These are phyloP conservation scores for Oryza brachyantha DNA, from an alignment of 176 grass and related monocot species.

Conservation along the genomic window DNA sequence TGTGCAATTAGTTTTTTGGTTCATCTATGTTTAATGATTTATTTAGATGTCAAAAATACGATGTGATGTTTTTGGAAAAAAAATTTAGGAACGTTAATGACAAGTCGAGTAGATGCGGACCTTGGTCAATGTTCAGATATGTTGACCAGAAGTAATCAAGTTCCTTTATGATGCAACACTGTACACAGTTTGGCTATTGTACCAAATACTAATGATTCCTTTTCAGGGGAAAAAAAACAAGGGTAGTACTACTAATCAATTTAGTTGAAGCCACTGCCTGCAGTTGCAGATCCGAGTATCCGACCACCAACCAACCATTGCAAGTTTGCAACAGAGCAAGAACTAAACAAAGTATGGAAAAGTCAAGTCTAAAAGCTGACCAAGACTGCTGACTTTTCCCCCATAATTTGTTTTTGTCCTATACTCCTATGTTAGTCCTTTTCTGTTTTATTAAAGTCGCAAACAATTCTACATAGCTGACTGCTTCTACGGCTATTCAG, in stretches of 20 bases:
- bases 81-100: too few species aligned
- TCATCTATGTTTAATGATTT: too few species aligned
- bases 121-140: not conserved
- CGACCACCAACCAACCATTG: not conserved
- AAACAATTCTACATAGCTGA: not conserved
- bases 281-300: conserved; percentile 2
- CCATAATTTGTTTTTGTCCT: not conserved
- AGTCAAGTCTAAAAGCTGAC: conserved; percentile 29
- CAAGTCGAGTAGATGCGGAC: not conserved
- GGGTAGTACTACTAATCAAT: not conserved
- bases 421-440: not conserved
- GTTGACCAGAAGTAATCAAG: not conserved
- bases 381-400: not conserved
- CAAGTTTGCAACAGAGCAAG: not conserved
- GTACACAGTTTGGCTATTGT: not conserved
- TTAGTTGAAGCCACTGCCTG: not conserved
- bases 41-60: too few species aligned
- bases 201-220: not conserved
- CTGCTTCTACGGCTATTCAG: not conserved
- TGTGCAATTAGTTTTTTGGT: too few species aligned
- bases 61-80: too few species aligned
- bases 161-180: not conserved
- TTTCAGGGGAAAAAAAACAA: not conserved
- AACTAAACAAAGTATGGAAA: not conserved
- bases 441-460: not conserved